Base-by-base conservation (phyloP, 208 protist species). In the Acanthamoeba culbertsoni region DNA sequence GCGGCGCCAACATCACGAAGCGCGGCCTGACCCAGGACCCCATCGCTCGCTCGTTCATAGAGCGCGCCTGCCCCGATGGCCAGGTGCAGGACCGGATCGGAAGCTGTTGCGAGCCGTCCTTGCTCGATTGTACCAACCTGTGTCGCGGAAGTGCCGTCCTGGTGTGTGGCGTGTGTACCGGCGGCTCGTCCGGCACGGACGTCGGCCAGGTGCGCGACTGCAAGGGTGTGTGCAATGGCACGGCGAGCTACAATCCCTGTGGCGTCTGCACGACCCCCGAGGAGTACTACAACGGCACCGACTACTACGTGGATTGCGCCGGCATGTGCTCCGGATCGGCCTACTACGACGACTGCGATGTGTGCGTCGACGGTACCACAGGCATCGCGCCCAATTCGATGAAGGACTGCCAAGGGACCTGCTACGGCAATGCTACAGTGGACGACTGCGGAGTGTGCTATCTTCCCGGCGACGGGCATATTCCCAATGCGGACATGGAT, bases 151-250 rank as follows among this genome's bases (percentile, higher is more conserved):
- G 16, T 8, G 73, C 45, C 26, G 18, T 14, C n/a, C n/a, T 55
- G 43, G 73, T 28, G n/a, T 84, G 73, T 45, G 43, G 43, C 28
- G 28, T 40, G 73, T 84, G 73, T 45, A 45, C 55, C n/a, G 73
- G 73, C 73, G 73, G 73, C 7, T 84, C 73, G 28, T 84, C 73
- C 2, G 73, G 73, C 43, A 31, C 0, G n/a, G 73, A 84, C 28
- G 42, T 26, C n/a, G 31, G 12, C 42, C 4, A 55, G 42, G 12
- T 84, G 12, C 6, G 23, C 14, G 82, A 90, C 37, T 90, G 82
- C 82, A 1, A 33, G 46, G 82, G 82, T 37, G 82, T 51, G 51
- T 90, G 82, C 82, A 90, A 90, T 53, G 82, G 82, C 82, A 71
- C 82, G 8, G 82, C 82, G 26, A 3, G 7, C 23, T 62, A 90